Evolutionary conservation across 441 rosid species (phyloP), one percentile per base, ranked within the genome.

Genomic region (Populus hybrid): DNA sequence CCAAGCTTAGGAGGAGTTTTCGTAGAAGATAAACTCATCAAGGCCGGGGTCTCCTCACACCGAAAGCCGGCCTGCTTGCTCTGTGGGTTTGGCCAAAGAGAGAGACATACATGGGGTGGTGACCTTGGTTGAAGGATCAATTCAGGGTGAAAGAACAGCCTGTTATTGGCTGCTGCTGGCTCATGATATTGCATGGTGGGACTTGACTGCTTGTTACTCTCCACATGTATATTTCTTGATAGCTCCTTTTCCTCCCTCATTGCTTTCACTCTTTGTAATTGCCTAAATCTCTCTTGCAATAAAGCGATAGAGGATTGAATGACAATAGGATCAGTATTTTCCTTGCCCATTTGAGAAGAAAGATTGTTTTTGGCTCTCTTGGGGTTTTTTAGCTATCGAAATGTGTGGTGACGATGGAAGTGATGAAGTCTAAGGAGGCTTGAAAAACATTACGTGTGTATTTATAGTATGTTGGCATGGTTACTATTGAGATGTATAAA

Each of bases 231-330:
- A 73, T 75, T 67, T 68, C 66, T 80, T 12, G 82, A 77, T 5
- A 84, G 86, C 81, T 93, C 91, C 76, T 82, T 79, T 73, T 86
- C 89, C 82, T 89, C 91, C 75, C 95, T 88, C 88, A 87, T 82
- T 83, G 87, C 92, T 78, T 88, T 86, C 33, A 85, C 90, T 78
- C 88, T 90, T 35, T 90, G 86, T 45, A 93, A 79, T 77, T 88
- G 87, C 78, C 86, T 86, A 82, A 93, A 93, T 56, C 94, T 88
- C 83, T 93, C 97, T 78, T 90, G 95, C 83, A 93, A 78, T 36
- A 93, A 77, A 74, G 88, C 92, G 78, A 91, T 91, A 68, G 97
- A 88, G 70, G 97, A 92, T 38, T 85, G 91, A 68, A 79, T 66
- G 38, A 78, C 86, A 33, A 86, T 72, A 35, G 87, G 82, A 14